Evolutionary conservation across 2,329 filamentous ascomycete species (phyloP).

Genomic region (Xylariaceae sp.): DNA sequence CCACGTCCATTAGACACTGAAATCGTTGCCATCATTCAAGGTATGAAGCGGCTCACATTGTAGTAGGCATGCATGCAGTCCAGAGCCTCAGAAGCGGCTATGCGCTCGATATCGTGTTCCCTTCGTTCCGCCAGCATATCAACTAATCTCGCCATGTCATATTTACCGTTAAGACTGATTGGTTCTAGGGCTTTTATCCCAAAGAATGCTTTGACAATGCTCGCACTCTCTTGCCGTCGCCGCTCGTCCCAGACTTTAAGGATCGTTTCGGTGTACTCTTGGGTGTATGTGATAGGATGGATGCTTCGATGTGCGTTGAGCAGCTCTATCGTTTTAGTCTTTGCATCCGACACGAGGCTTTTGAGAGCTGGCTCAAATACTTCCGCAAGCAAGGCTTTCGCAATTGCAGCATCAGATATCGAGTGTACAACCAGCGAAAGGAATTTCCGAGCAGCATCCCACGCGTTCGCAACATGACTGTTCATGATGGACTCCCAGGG

Average conservation of each 20-base stretch:
- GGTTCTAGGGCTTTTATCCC: background rate
- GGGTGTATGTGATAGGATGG: constrained; percentile 62
- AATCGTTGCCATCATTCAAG: background rate
- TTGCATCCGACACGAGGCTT: constrained; percentile 42
- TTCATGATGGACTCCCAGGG: constrained; percentile 59
- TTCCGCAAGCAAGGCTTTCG: constrained; percentile 40
- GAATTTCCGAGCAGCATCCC: constrained; percentile 53
- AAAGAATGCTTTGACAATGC: constrained; percentile 36
- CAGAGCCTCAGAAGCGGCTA: constrained; percentile 41
- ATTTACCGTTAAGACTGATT: background rate
- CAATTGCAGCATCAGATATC: constrained; percentile 16
- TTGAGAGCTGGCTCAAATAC: constrained; percentile 50
- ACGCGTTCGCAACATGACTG: constrained; percentile 54
- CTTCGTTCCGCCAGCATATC: constrained; percentile 20
- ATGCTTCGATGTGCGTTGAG: constrained; percentile 51
- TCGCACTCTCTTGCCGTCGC: constrained; percentile 23
- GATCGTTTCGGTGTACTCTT: constrained; percentile 50
- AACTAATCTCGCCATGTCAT: constrained; percentile 30
- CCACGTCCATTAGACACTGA: background rate
- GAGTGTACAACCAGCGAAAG: constrained; percentile 53
- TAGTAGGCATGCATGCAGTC: constrained; percentile 47
- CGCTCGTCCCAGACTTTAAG: constrained; percentile 31
- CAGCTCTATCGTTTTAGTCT: constrained; percentile 51
- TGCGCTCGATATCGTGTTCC: constrained; percentile 35
- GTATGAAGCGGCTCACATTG: constrained; percentile 31